A percentile compares a stretch with the other conserved stretches of the same genome.
Evolutionary conservation across 2,329 filamentous ascomycete species (phyloP).

Genomic region (Ophiostoma sp.): DNA sequence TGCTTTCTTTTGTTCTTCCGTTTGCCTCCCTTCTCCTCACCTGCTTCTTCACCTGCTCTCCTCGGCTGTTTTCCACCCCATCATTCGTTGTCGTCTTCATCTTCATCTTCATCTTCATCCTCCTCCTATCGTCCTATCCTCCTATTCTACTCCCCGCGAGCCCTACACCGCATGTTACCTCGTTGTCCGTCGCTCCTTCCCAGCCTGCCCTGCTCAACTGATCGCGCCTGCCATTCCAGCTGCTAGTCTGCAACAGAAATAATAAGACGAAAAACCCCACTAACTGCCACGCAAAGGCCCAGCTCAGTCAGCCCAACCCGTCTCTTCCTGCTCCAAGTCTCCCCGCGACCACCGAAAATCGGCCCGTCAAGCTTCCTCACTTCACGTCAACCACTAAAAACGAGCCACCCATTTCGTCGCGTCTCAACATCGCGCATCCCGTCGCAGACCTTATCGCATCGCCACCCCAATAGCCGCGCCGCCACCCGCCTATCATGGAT

Average conservation of each 20-base stretch:
- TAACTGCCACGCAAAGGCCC: background rate
- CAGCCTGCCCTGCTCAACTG: background rate
- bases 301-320: conserved; percentile 15
- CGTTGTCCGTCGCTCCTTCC: conserved; percentile 4
- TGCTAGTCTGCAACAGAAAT: background rate
- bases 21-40: background rate
- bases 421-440: conserved; percentile 11
- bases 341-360: conserved; percentile 20
- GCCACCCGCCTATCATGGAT: conserved; percentile 44
- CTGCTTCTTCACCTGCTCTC: background rate
- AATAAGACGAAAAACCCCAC: background rate
- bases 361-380: conserved; percentile 16
- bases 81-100: background rate
- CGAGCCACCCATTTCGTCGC: conserved; percentile 12
- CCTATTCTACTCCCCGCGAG: background rate
- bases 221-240: conserved; percentile 1
- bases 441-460: conserved; percentile 6
- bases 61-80: background rate
- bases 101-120: background rate
- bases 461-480: conserved; percentile 4
- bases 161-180: background rate
- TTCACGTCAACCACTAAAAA: conserved; percentile 10
- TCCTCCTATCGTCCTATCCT: background rate
- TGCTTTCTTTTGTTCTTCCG: background rate
- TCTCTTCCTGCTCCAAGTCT: conserved; percentile 13